These are phyloP conservation scores for Yamadazyma aaseri DNA, from an alignment of 1,139 yeast genomes.

Conservation along the genomic window DNA sequence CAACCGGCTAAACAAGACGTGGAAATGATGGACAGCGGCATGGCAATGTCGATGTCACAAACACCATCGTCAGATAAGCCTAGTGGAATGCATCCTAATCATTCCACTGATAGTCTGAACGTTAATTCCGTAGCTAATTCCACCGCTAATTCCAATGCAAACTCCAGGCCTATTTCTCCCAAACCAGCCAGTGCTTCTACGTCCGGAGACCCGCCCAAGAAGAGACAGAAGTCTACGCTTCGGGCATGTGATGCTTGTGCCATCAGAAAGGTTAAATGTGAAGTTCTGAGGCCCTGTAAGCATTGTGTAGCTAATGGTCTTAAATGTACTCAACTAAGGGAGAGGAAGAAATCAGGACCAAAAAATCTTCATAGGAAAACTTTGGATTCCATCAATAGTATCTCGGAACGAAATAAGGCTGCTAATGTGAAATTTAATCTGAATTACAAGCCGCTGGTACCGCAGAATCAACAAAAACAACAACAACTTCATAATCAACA, in stretches of 20 bases:
- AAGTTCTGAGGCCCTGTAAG: conserved; percentile 36
- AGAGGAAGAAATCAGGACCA: conserved; percentile 46
- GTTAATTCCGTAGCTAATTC: neutral
- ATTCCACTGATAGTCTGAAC: neutral
- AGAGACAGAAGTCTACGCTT: conserved; percentile 23
- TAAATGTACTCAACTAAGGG: conserved; percentile 37
- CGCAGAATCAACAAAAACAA: too few relatives aligned
- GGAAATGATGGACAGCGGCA: neutral
- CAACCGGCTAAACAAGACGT: neutral
- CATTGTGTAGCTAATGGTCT: conserved; percentile 38
- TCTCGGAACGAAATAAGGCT: conserved; percentile 17
- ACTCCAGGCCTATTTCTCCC: conserved; percentile 3
- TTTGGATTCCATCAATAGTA: conserved; percentile 30
- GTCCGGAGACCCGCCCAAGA: conserved; percentile 13
- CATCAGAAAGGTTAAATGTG: conserved; percentile 43
- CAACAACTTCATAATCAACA: too few relatives aligned
- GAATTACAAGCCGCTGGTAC: conserved; percentile 9
- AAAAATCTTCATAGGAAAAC: conserved; percentile 40
- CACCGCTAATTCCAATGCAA: conserved; percentile 1
- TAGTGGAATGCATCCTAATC: neutral
- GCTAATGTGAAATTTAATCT: conserved; percentile 13
- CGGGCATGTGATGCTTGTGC: conserved; percentile 49
- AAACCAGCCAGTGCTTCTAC: neutral
- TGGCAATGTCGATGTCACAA: neutral
- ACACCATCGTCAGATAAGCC: neutral